phyloP scores from a whole-genome alignment of 176 grass and related monocot species.

The Carex kokanica region DNA sequence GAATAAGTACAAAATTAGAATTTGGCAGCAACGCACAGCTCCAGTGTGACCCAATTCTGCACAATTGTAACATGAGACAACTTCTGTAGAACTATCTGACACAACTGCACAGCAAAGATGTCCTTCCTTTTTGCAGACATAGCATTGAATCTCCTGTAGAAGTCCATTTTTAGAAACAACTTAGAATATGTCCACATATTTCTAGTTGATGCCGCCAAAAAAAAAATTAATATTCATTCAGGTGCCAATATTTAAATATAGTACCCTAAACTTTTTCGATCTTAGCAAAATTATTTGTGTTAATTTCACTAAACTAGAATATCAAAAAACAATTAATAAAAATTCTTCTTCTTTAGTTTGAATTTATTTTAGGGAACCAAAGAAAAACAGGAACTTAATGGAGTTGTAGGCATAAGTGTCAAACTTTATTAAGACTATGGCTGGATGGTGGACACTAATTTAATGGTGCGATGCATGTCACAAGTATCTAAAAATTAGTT shows the following conservation, averaged over 20 bases:
- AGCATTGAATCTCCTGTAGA: conserved; percentile 90
- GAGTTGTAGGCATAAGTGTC: not conserved
- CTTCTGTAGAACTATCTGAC: conserved; percentile 43
- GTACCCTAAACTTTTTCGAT: not conserved
- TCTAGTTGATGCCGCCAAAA: not conserved
- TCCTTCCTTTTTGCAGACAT: conserved; percentile 71
- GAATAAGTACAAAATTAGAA: not conserved
- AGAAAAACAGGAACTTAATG: not conserved
- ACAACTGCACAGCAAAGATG: conserved; percentile 84
- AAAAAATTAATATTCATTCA: not conserved
- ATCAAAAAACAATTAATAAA: not conserved
- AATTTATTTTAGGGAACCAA: not conserved
- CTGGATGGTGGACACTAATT: not conserved
- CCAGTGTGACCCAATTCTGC: conserved; percentile 80
- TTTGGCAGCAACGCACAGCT: conserved; percentile 45
- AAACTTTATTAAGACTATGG: not conserved
- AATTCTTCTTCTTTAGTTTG: not conserved
- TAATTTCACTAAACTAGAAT: not conserved
- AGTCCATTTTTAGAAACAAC: conserved; percentile 14
- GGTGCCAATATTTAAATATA: not conserved
- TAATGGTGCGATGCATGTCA: not conserved
- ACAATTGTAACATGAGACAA: conserved; percentile 90
- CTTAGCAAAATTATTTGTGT: not conserved
- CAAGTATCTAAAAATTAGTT: not conserved
- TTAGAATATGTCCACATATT: not conserved